These are phyloP conservation scores for Fusarium praegraminearum DNA, from an alignment of 2,329 filamentous ascomycete species.

Conservation along the genomic window DNA sequence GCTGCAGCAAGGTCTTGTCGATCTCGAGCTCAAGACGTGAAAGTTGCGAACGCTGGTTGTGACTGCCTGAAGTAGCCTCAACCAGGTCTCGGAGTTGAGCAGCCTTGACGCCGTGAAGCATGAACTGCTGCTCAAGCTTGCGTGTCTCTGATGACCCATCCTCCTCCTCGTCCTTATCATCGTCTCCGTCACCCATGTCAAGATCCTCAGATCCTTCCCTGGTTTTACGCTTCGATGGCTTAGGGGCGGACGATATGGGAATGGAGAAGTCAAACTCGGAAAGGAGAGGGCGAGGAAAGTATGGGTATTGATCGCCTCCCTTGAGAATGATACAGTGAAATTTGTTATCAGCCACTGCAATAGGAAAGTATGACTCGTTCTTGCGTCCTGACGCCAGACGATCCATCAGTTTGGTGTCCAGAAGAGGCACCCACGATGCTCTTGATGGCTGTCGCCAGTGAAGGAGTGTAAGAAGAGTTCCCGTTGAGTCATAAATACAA, in stretches of 20 bases:
- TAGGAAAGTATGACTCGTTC: conserved; percentile 92
- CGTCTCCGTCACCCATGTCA: conserved; percentile 52
- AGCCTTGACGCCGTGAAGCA: conserved; percentile 78
- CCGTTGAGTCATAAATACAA: conserved; percentile 94
- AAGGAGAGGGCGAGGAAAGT: conserved; percentile 89
- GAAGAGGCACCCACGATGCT: conserved; percentile 89
- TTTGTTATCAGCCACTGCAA: conserved; percentile 89
- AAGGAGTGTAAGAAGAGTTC: conserved; percentile 85
- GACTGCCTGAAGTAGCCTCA: conserved; percentile 68
- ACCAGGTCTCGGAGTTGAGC: conserved; percentile 82
- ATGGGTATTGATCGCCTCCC: conserved; percentile 91
- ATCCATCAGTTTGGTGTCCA: conserved; percentile 87
- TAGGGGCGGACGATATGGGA: conserved; percentile 72
- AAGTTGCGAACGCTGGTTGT: conserved; percentile 74
- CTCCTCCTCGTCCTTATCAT: conserved; percentile 51
- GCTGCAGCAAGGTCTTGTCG: conserved; percentile 89
- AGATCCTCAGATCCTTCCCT: conserved; percentile 50
- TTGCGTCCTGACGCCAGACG: conserved; percentile 88
- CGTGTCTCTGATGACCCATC: conserved; percentile 62
- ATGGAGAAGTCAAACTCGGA: conserved; percentile 94
- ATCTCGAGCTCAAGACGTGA: conserved; percentile 82
- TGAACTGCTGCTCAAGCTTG: conserved; percentile 82
- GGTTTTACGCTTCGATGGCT: conserved; percentile 51
- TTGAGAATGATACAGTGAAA: conserved; percentile 99
- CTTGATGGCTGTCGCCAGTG: conserved; percentile 91